Conservation (phyloP, 2,329 filamentous ascomycete species). For the Penicillium sp. region DNA sequence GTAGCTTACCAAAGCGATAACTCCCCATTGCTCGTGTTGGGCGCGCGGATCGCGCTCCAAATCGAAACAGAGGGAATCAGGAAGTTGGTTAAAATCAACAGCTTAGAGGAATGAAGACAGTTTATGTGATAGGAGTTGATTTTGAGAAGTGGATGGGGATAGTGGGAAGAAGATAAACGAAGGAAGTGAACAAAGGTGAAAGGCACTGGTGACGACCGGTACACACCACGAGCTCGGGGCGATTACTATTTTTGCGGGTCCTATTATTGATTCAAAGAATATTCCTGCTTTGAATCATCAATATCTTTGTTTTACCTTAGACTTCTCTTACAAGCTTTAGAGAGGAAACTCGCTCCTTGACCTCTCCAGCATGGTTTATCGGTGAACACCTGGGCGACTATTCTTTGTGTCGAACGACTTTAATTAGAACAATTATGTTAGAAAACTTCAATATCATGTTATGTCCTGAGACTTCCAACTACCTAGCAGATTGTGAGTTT, state of each 20-base stretch:
- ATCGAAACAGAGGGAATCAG: constrained; percentile 2
- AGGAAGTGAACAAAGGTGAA: background rate
- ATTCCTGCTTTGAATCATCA: too few relatives aligned
- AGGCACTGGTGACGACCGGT: background rate
- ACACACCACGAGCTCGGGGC: background rate
- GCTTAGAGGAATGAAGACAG: background rate
- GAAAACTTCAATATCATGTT: background rate
- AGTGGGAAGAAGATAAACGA: background rate
- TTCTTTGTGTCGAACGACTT: background rate
- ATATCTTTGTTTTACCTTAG: too few relatives aligned
- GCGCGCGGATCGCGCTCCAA: background rate
- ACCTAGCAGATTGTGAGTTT: background rate
- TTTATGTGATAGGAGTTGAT: background rate
- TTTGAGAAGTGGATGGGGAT: background rate
- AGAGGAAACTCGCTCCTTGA: background rate
- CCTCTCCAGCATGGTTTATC: background rate
- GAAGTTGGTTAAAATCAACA: background rate
- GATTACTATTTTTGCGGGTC: background rate
- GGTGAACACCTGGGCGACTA: background rate
- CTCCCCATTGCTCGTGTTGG: background rate
- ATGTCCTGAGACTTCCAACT: background rate
- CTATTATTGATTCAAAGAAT: too few relatives aligned
- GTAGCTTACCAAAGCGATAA: constrained; percentile 26
- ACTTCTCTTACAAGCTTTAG: too few relatives aligned
- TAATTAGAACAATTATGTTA: background rate